Evolutionary conservation across 805 yeast genomes (phyloP).

Genomic region (Wickerhamiella lipophila): DNA sequence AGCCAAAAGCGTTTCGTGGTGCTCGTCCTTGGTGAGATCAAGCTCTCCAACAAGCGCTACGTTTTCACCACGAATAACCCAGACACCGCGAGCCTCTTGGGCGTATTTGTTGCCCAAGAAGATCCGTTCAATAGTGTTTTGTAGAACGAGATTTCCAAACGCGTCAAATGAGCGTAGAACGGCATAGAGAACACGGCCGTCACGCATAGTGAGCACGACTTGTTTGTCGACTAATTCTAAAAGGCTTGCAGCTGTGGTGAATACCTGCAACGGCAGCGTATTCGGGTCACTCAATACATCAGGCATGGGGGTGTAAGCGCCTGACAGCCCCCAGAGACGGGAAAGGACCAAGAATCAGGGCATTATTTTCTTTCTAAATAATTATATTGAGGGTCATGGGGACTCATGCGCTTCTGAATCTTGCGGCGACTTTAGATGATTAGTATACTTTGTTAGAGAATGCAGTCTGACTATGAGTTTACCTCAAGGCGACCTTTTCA

Average conservation of each 20-base stretch:
- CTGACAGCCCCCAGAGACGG: not conserved
- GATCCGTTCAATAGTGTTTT: constrained; percentile 78
- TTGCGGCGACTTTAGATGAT: too few relatives aligned
- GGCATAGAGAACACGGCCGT: constrained; percentile 80
- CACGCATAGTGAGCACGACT: constrained; percentile 75
- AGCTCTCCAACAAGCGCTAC: constrained; percentile 89
- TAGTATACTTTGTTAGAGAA: too few relatives aligned
- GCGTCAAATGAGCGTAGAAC: constrained; percentile 91
- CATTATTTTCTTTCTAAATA: too few relatives aligned
- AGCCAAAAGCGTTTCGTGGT: constrained; percentile 35
- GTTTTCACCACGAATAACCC: constrained; percentile 89
- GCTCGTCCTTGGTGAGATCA: constrained; percentile 76
- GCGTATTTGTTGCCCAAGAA: constrained; percentile 47
- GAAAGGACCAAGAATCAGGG: too few relatives aligned
- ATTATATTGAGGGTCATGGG: too few relatives aligned
- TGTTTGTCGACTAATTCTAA: constrained; percentile 35
- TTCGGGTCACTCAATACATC: constrained; percentile 25
- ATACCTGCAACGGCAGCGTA: constrained; percentile 32
- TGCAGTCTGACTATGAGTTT: too few relatives aligned
- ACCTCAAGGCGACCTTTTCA: too few relatives aligned
- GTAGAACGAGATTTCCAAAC: constrained; percentile 77
- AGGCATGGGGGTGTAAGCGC: constrained; percentile 10
- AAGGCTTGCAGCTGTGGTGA: constrained; percentile 34
- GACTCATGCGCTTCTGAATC: too few relatives aligned
- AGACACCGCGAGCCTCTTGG: constrained; percentile 66